Evolutionary conservation across 306 rosid species (phyloP), one percentile per base, ranked within the genome.

Genomic region (Oemleria cerasiformis): DNA sequence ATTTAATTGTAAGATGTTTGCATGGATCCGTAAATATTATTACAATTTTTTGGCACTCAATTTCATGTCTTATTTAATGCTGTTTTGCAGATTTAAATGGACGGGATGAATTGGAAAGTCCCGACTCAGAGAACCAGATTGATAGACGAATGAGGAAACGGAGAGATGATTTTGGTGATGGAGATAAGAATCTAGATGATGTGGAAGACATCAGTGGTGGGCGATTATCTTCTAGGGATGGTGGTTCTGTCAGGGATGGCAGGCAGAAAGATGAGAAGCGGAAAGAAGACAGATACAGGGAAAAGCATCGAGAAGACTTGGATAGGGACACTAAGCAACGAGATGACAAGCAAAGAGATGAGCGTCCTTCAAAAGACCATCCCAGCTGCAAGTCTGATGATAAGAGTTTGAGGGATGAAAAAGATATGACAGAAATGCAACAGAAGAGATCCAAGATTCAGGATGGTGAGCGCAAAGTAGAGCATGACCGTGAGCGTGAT

Each of bases 181-280:
- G 77, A 56, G 88, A 78, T 64, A 88, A 86, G 78, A 88, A 81
- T 75, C 86, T 74, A 58, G 97, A 85, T 73, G 92, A 85, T 75
- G 50, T 38, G 9, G 83, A 87, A 19, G 97, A 91, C 74, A 72
- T 83, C 55, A 85, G 67, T 67, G 84, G 80, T 65, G 88, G 88
- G 55, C 79, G 81, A 55, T 71, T 86, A 68, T 87, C 85, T 47
- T 83, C 90, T 60, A 86, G 80, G 83, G 92, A 89, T 82, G 96
- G 88, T 81, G 96, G 89, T 70, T 43, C 42, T 82, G 71, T 80
- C 47, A 88, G 82, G 83, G 97, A 91, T 72, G 92, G 78, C 62
- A 86, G 82, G 73, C 86, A 80, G 67, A 95, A 85, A 84, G 92
- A 88, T 81, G 99, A 95, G 78, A 95, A 84, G 76, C 92, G 85